Conservation (phyloP, 257 asterid species). For the Solanum clarkiae region DNA sequence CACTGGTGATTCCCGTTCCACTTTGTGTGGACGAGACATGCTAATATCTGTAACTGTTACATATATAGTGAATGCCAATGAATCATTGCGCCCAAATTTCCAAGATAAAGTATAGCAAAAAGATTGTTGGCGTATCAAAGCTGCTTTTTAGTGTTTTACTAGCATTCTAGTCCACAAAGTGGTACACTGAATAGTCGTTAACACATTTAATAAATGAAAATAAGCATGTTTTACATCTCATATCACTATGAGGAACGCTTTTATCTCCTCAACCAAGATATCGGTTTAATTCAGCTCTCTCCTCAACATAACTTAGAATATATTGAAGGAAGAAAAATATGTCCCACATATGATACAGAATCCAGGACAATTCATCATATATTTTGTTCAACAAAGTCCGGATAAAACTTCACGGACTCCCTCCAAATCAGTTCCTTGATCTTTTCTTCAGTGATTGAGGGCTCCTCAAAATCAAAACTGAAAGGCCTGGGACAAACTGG, state of each 20-base stretch:
- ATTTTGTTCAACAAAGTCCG: not conserved
- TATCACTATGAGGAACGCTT: not conserved
- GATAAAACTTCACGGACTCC: constrained; percentile 47
- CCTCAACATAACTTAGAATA: not conserved
- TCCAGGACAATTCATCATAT: not conserved
- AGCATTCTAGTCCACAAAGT: not conserved
- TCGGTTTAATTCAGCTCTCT: not conserved
- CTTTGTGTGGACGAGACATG: not conserved
- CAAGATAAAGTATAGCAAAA: not conserved
- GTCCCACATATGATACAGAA: not conserved
- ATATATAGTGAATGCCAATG: not conserved
- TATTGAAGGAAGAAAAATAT: not conserved
- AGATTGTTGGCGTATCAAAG: not conserved
- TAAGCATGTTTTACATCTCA: not conserved
- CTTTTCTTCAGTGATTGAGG: constrained; percentile 37
- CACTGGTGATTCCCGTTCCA: not conserved
- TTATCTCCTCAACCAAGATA: not conserved
- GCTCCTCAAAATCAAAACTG: constrained; percentile 56
- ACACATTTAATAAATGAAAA: not conserved
- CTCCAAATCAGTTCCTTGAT: constrained; percentile 59
- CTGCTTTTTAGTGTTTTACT: not conserved
- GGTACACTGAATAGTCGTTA: not conserved
- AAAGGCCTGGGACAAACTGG: constrained; percentile 56
- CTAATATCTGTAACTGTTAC: not conserved
- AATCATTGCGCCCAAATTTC: not conserved